Evolutionary conservation across 768 basidiomycete species (phyloP).

Genomic region (Melanogaster broomeanus): DNA sequence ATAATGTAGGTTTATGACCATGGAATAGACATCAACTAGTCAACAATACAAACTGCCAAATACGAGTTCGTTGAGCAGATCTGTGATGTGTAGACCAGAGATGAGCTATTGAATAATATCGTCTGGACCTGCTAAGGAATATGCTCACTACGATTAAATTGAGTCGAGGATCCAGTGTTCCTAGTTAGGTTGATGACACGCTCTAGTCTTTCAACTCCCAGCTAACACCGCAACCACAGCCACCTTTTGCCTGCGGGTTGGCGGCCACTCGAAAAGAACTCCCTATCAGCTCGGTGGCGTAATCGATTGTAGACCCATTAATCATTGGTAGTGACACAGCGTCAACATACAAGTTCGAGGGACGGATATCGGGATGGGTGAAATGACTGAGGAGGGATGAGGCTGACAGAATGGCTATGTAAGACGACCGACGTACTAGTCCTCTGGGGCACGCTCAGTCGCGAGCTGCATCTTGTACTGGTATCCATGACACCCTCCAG

Average conservation of each 20-base stretch:
- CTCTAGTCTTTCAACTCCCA: conserved; percentile 74
- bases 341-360: conserved; percentile 82
- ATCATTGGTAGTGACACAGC: conserved; percentile 81
- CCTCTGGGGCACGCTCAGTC: conserved; percentile 59
- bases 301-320: conserved; percentile 89
- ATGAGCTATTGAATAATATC: background rate
- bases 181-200: background rate
- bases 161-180: background rate
- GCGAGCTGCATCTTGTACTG: conserved; percentile 92
- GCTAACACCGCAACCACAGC: conserved; percentile 95
- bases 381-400: conserved; percentile 52
- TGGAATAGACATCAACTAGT: too few relatives aligned
- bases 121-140: background rate
- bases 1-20: too few relatives aligned
- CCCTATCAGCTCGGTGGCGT: conserved; percentile 92
- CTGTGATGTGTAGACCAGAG: background rate
- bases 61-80: background rate
- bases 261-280: conserved; percentile 80
- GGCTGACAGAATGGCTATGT: background rate
- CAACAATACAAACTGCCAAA: too few relatives aligned
- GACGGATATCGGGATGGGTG: conserved; percentile 66
- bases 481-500: conserved; percentile 96
- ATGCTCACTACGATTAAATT: background rate
- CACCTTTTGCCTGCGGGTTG: conserved; percentile 91
- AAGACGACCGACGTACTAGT: conserved; percentile 66